A percentile compares a stretch with the other conserved stretches of the same genome.
Evolutionary conservation across 495 filamentous ascomycete species (phyloP).

Genomic region (Friedmanniomyces endolithicus): DNA sequence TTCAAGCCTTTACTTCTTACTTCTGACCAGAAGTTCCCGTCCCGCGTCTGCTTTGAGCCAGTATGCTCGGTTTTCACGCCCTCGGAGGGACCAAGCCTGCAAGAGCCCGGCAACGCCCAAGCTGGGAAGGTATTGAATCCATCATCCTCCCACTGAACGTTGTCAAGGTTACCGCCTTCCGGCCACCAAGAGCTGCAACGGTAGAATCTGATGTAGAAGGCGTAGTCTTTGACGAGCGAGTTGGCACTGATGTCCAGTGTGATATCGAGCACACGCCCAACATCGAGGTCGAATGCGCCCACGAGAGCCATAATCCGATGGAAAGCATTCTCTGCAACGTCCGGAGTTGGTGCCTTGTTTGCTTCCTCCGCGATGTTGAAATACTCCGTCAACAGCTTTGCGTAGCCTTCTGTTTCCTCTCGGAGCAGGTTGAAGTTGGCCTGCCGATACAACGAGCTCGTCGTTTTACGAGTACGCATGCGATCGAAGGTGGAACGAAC

Average conservation of each 20-base stretch:
- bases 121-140: slow-evolving; percentile 43
- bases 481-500: slow-evolving; percentile 75
- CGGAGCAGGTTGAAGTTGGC: slow-evolving; percentile 91
- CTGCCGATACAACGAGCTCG: slow-evolving; percentile 84
- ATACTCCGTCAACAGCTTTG: slow-evolving; percentile 75
- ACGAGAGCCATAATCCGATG: slow-evolving; percentile 81
- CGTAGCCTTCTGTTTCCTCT: slow-evolving; percentile 93
- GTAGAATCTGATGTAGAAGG: slow-evolving; percentile 86
- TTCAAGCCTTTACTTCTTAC: slow-evolving; percentile 62
- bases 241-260: slow-evolving; percentile 80
- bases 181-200: slow-evolving; percentile 97
- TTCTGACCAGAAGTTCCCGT: slow-evolving; percentile 67
- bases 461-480: slow-evolving; percentile 75
- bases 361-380: slow-evolving; percentile 55
- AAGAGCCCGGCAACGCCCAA: slow-evolving; percentile 68
- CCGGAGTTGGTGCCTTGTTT: slow-evolving; percentile 25
- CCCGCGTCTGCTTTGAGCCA: slow-evolving; percentile 46
- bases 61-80: slow-evolving; percentile 42
- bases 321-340: slow-evolving; percentile 54
- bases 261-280: slow-evolving; percentile 87
- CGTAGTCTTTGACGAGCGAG: slow-evolving; percentile 68
- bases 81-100: slow-evolving; percentile 25
- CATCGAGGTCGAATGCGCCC: slow-evolving; percentile 85
- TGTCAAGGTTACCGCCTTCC: slow-evolving; percentile 37
- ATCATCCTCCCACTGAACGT: slow-evolving; percentile 30